Conservation (phyloP, 441 rosid species). For the Omphalea diandra region DNA sequence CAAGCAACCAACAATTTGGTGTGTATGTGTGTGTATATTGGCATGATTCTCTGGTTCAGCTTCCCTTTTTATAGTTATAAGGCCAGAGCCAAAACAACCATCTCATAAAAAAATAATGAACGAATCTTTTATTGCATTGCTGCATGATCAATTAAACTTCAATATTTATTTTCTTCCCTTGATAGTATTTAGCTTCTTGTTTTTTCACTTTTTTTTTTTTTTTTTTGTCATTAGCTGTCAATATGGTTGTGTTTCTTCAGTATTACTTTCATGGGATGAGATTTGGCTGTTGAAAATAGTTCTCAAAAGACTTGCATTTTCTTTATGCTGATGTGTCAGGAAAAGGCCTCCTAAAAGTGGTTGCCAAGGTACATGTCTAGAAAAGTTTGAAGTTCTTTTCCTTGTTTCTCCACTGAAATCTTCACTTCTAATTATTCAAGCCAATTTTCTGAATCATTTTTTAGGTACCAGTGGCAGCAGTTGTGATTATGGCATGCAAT, state of each 20-base stretch:
- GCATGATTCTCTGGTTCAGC: no score
- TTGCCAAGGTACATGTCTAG: constrained; percentile 50
- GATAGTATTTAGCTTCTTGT: no score
- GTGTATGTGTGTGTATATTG: no score
- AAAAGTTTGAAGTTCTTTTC: constrained; percentile 1
- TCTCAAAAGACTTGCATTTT: constrained; percentile 20
- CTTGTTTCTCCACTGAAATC: constrained; percentile 11
- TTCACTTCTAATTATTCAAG: constrained; percentile 21
- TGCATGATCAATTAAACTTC: no score
- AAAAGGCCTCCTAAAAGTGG: constrained; percentile 59
- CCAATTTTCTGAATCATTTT: constrained; percentile 23
- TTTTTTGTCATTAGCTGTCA: no score
- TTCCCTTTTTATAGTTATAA: no score
- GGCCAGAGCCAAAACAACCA: no score
- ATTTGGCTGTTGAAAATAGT: not conserved
- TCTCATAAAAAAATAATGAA: no score
- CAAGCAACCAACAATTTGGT: not conserved
- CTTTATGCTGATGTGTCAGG: constrained; percentile 48
- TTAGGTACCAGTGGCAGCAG: constrained; percentile 82
- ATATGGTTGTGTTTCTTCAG: not conserved
- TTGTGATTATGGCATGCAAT: constrained; percentile 97
- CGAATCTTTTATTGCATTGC: no score
- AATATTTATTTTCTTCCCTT: no score
- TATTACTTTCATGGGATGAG: not conserved
- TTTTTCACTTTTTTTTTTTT: no score